These are phyloP conservation scores for Penicillium decumbens DNA, from an alignment of 2,329 filamentous ascomycete genomes.

Conservation along the genomic window DNA sequence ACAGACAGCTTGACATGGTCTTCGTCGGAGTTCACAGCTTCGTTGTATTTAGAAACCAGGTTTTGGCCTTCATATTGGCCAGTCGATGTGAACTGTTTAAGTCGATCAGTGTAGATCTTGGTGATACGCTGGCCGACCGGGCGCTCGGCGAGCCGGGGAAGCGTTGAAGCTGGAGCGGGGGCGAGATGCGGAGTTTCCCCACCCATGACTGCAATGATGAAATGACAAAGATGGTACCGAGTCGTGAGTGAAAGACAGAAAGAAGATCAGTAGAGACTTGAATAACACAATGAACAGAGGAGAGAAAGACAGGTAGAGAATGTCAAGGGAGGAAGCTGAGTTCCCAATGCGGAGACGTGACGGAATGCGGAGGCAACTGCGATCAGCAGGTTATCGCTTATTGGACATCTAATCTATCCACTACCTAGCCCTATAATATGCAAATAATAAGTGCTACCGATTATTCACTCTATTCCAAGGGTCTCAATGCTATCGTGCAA, in stretches of 20 bases:
- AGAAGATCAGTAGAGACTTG: background rate
- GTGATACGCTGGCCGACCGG: conserved; percentile 74
- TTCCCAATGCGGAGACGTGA: conserved; percentile 17
- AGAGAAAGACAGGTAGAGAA: background rate
- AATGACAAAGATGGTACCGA: background rate
- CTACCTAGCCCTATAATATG: too few species aligned
- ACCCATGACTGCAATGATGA: conserved; percentile 28
- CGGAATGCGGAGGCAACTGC: conserved; percentile 15
- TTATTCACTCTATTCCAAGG: too few species aligned
- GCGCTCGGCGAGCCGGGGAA: conserved; percentile 49
- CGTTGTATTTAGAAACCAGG: conserved; percentile 70
- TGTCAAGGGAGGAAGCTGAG: conserved; percentile 10
- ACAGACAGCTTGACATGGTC: conserved; percentile 79
- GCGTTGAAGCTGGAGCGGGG: conserved; percentile 33
- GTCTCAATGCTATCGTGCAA: too few species aligned
- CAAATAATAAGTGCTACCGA: too few species aligned
- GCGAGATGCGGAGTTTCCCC: conserved; percentile 33
- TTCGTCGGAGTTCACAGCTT: conserved; percentile 62
- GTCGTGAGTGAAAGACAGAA: background rate
- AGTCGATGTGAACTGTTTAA: conserved; percentile 71
- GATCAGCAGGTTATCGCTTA: conserved; percentile 1
- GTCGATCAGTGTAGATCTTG: conserved; percentile 77
- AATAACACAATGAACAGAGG: background rate
- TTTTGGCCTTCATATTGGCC: conserved; percentile 77
- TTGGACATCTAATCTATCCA: too few species aligned